Percentiles rank a stretch among this genome's conserved stretches.
Conservation (phyloP, 495 filamentous ascomycete genomes). For the Xylaria acuta region DNA sequence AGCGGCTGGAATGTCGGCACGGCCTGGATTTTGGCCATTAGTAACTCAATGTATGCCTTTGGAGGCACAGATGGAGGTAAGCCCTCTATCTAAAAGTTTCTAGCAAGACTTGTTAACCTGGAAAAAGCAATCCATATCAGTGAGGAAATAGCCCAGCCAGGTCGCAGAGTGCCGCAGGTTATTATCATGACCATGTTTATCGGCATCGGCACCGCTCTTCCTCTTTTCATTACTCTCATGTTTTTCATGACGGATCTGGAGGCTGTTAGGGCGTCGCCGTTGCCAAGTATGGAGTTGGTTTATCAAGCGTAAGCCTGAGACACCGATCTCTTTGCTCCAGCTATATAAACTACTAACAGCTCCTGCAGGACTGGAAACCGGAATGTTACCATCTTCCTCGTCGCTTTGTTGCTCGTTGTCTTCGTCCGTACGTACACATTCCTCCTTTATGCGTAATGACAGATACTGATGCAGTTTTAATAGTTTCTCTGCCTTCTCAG, state of each 20-base stretch:
- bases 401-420: not conserved
- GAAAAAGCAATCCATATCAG: conserved; percentile 21
- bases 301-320: not conserved
- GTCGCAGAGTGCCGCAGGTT: conserved; percentile 40
- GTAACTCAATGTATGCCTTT: conserved; percentile 42
- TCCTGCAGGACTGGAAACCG: not conserved
- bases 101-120: not conserved
- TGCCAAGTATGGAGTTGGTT: not conserved
- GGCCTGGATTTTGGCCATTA: conserved; percentile 46
- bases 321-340: not conserved
- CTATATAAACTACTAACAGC: not conserved
- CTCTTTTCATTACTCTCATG: conserved; percentile 45
- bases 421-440: not conserved
- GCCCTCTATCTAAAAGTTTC: conserved; percentile 23
- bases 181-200: conserved; percentile 49
- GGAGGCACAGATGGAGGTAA: conserved; percentile 31
- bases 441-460: not conserved
- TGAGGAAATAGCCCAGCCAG: conserved; percentile 41
- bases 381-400: not conserved
- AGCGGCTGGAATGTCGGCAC: conserved; percentile 35
- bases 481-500: not conserved
- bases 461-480: not conserved
- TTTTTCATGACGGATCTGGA: conserved; percentile 42
- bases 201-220: conserved; percentile 42
- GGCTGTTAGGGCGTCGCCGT: conserved; percentile 31